Conservation (phyloP, 345 rosid genomes). For the Camelina laxa region DNA sequence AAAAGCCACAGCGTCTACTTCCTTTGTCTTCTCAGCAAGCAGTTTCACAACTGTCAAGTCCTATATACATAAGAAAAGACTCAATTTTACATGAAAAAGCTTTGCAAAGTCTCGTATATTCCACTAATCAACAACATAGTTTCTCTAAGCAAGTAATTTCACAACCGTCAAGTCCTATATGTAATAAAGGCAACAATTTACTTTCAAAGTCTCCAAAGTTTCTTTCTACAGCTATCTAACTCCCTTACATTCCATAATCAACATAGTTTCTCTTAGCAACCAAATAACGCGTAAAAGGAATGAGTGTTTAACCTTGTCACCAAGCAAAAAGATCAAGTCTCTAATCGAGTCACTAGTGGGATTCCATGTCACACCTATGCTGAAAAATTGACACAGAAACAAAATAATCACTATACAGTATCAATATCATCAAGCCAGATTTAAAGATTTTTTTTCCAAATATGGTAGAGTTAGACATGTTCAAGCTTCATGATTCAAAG, state of each 20-base stretch:
- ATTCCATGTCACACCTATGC: slow-evolving; percentile 68
- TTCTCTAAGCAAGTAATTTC: slow-evolving; percentile 9
- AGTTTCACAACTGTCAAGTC: slow-evolving; percentile 45
- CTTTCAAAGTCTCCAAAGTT: neutral
- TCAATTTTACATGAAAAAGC: neutral
- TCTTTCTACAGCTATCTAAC: neutral
- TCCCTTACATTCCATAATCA: neutral
- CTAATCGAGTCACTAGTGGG: slow-evolving; percentile 56
- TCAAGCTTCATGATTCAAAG: slow-evolving; percentile 5
- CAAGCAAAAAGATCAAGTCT: slow-evolving; percentile 60
- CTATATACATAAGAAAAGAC: neutral
- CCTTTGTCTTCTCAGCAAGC: slow-evolving; percentile 65
- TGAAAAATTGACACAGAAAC: slow-evolving; percentile 36
- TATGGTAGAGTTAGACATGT: slow-evolving; percentile 27
- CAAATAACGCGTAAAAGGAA: slow-evolving; percentile 28
- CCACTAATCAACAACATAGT: neutral
- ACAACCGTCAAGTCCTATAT: neutral
- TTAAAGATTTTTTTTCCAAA: slow-evolving; percentile 39
- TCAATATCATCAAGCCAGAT: slow-evolving; percentile 15
- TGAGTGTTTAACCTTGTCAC: slow-evolving; percentile 58
- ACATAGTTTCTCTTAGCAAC: slow-evolving; percentile 13
- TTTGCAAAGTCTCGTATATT: neutral
- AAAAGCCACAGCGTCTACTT: slow-evolving; percentile 58
- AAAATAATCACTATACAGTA: neutral
- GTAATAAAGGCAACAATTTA: neutral